Conservation (phyloP, 2,329 filamentous ascomycete species). For the Cladosporium sp. region DNA sequence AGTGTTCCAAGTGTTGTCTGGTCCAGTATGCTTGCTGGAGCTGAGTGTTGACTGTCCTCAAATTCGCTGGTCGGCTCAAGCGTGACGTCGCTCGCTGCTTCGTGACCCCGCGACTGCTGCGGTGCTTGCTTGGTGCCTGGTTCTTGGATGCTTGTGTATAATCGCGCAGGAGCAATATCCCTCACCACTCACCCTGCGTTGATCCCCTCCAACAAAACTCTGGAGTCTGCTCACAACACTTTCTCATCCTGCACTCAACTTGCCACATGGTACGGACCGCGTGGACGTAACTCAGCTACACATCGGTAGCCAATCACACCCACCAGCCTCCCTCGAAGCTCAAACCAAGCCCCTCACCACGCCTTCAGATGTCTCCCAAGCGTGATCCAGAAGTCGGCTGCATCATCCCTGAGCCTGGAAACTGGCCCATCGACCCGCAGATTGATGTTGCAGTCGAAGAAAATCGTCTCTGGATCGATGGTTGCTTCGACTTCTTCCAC, state of each 20-base stretch:
- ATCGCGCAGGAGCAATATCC: no score
- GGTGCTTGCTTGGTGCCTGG: background rate
- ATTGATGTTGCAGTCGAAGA: slow-evolving; percentile 55
- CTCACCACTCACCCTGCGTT: background rate
- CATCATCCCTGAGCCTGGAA: slow-evolving; percentile 48
- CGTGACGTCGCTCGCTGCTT: background rate
- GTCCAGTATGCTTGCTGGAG: slow-evolving; percentile 8
- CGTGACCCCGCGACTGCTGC: background rate
- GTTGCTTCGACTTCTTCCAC: slow-evolving; percentile 98
- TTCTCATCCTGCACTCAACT: background rate
- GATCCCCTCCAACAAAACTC: background rate
- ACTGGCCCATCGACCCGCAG: slow-evolving; percentile 64
- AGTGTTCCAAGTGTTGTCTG: background rate
- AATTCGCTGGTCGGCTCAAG: slow-evolving; percentile 4
- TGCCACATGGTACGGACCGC: background rate
- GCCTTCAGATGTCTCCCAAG: slow-evolving; percentile 20
- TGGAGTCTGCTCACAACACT: background rate
- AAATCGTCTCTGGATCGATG: slow-evolving; percentile 92
- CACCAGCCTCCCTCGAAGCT: background rate
- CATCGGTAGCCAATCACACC: background rate
- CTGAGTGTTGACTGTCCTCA: background rate
- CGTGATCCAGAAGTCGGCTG: slow-evolving; percentile 30
- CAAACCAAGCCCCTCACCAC: slow-evolving; percentile 7
- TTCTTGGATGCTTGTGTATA: background rate
- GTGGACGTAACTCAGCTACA: background rate